These are phyloP conservation scores for Linum tenue DNA, from an alignment of 345 rosid species.

Conservation along the genomic window DNA sequence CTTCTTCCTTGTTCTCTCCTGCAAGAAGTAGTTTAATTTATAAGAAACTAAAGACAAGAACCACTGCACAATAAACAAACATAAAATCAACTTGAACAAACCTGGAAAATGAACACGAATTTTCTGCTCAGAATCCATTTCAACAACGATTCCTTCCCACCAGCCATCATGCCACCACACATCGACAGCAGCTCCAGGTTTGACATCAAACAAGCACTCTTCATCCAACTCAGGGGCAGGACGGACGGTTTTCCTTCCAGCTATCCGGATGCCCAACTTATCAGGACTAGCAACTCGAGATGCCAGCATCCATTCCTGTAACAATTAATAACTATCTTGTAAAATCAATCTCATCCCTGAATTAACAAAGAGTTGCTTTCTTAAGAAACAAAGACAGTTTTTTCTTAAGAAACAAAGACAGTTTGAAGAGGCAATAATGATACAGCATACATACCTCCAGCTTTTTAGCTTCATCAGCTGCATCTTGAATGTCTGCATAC, in stretches of 20 bases:
- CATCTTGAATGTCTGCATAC: slow-evolving; percentile 61
- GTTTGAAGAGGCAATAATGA: background rate
- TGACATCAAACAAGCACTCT: slow-evolving; percentile 19
- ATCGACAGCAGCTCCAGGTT: slow-evolving; percentile 61
- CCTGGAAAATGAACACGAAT: slow-evolving; percentile 65
- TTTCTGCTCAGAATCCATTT: slow-evolving; percentile 40
- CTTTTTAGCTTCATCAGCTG: slow-evolving; percentile 51
- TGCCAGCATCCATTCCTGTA: slow-evolving; percentile 73
- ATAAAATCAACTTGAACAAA: slow-evolving; percentile 13
- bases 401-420: background rate
- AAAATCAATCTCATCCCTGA: background rate
- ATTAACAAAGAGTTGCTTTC: too few relatives aligned
- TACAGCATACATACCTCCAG: slow-evolving; percentile 38
- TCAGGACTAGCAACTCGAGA: slow-evolving; percentile 47
- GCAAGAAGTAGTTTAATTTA: slow-evolving; percentile 5
- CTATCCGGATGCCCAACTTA: slow-evolving; percentile 35
- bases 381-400: too few relatives aligned
- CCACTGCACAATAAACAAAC: too few relatives aligned
- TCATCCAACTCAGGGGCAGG: slow-evolving; percentile 24
- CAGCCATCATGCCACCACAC: slow-evolving; percentile 64
- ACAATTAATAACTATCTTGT: background rate
- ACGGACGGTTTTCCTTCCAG: slow-evolving; percentile 48
- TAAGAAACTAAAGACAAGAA: too few relatives aligned
- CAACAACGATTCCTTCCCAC: slow-evolving; percentile 1
- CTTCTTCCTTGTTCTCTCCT: slow-evolving; percentile 56